Evolutionary conservation across 2,329 filamentous ascomycete species (phyloP).

Genomic region (Dactylella cylindrospora): DNA sequence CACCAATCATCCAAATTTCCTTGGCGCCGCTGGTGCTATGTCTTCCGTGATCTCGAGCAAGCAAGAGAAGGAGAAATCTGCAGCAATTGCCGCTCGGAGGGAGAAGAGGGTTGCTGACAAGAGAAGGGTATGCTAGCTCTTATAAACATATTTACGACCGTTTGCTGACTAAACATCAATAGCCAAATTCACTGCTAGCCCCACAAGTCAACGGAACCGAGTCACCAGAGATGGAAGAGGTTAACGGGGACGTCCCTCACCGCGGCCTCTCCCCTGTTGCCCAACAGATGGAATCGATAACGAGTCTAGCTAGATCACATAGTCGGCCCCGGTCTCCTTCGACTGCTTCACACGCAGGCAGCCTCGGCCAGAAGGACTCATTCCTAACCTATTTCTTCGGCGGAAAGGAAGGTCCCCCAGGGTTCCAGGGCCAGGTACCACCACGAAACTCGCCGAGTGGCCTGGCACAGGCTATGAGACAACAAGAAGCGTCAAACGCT

Average conservation of each 20-base stretch:
- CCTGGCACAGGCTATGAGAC: conserved; percentile 82
- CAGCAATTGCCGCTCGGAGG: conserved; percentile 76
- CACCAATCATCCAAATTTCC: conserved; percentile 98
- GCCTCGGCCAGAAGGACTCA: conserved; percentile 65
- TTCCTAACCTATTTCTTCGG: conserved; percentile 96
- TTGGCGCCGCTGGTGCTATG: conserved; percentile 95
- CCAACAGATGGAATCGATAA: conserved; percentile 44
- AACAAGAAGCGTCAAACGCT: conserved; percentile 59
- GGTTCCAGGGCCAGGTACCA: conserved; percentile 53
- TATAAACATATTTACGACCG: not conserved
- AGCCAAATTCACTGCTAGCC: conserved; percentile 46
- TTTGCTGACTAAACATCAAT: not conserved
- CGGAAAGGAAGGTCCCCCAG: conserved; percentile 77
- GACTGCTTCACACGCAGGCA: conserved; percentile 35
- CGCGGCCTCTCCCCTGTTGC: conserved; percentile 37
- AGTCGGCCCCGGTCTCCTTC: conserved; percentile 60
- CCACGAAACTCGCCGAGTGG: conserved; percentile 57
- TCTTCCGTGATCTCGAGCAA: conserved; percentile 92
- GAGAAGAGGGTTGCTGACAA: conserved; percentile 69
- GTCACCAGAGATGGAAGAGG: conserved; percentile 66
- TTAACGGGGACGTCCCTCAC: conserved; percentile 49
- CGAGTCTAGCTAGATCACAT: conserved; percentile 55
- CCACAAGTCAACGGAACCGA: conserved; percentile 69
- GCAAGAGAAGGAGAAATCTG: conserved; percentile 85
- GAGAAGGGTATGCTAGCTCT: conserved; percentile 21